phyloP scores from a whole-genome alignment of 305 asterid genomes.

The Ilex paraguariensis region DNA sequence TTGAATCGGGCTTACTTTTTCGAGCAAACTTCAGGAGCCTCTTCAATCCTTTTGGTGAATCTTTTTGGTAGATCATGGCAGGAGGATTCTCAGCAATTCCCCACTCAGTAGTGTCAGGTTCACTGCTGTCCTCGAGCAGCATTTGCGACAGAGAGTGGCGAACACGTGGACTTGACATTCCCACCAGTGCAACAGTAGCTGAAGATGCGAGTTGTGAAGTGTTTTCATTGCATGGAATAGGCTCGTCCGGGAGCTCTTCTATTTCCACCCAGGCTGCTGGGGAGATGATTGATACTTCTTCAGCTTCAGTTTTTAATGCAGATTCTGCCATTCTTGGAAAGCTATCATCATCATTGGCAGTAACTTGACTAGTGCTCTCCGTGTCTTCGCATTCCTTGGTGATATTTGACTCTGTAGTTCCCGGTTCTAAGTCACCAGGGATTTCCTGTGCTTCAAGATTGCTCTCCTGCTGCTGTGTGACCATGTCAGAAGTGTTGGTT shows the following conservation, averaged over 20 bases:
- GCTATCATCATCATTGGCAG: constrained; percentile 18
- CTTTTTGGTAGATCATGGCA: constrained; percentile 66
- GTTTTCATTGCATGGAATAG: constrained; percentile 28
- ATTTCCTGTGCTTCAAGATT: constrained; percentile 24
- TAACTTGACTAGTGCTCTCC: constrained; percentile 34
- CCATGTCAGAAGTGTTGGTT: background rate
- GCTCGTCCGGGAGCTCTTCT: constrained; percentile 62
- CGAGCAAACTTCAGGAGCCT: constrained; percentile 93
- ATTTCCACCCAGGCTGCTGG: constrained; percentile 94
- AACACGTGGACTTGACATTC: constrained; percentile 68
- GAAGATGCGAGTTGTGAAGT: constrained; percentile 38
- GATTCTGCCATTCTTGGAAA: constrained; percentile 26
- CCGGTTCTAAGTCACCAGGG: constrained; percentile 22
- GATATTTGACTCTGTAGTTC: constrained; percentile 18
- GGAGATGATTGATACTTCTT: constrained; percentile 62
- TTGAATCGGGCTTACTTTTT: constrained; percentile 72
- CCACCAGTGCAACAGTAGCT: constrained; percentile 37
- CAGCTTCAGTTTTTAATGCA: constrained; percentile 34
- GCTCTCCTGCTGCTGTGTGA: constrained; percentile 39
- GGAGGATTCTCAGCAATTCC: constrained; percentile 97
- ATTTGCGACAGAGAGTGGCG: constrained; percentile 97
- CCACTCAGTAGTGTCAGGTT: constrained; percentile 80
- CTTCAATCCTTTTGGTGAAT: constrained; percentile 90
- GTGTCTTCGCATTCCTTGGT: constrained; percentile 34
- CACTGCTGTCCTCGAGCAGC: constrained; percentile 91